Evolutionary conservation across 305 asterid genomes (phyloP), one percentile per base, ranked within the genome.

Genomic region (Stenogyne calaminthoides): DNA sequence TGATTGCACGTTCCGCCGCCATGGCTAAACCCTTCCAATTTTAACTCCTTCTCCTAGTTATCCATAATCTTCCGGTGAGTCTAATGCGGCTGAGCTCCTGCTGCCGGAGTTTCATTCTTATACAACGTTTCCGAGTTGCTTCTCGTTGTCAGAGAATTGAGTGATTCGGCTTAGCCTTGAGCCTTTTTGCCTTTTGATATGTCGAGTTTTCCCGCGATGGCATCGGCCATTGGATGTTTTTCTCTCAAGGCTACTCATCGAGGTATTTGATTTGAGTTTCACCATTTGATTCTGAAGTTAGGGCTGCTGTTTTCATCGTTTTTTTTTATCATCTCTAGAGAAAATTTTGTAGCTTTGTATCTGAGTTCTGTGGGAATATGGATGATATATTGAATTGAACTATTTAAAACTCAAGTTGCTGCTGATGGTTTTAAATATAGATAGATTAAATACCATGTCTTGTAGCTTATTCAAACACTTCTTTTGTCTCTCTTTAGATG

Each of bases 141-240:
- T 56, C 52, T 66, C 65, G 1, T 67, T 46, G 47, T 73, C 63
- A 60, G 71, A 70, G 46, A 69, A 73, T 74, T 54, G 51, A 74
- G 70, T 54, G 72, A 70, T 64, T 51, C 54, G 22, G 63, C 68
- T 32, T 32, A 3, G 18, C 52, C 58, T 36, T 14, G 18, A 63
- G 10, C 49, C 9, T 11, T 58, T 37, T 11, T 39, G 20, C 29
- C 12, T 49, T 2, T 59, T 52, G 6, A 8, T 49, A 51, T 14
- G 8, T 54, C 49, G 70, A 64, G 32, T 51, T 61, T 2, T 64
- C 19, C 11, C 51, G 66, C 66, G 46, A 82, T 84, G 88, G 76
- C 85, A 58, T 64, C 77, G 55, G 67, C 81, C 40, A 76, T 82
- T 67, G 88, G 85, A 55, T 80, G 77, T 22, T 80, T 71, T 54